A percentile compares a stretch with the other conserved stretches of the same genome.
These are phyloP conservation scores for Pleurotus citrinopileatus DNA, from an alignment of 768 basidiomycete species.

Conservation along the genomic window DNA sequence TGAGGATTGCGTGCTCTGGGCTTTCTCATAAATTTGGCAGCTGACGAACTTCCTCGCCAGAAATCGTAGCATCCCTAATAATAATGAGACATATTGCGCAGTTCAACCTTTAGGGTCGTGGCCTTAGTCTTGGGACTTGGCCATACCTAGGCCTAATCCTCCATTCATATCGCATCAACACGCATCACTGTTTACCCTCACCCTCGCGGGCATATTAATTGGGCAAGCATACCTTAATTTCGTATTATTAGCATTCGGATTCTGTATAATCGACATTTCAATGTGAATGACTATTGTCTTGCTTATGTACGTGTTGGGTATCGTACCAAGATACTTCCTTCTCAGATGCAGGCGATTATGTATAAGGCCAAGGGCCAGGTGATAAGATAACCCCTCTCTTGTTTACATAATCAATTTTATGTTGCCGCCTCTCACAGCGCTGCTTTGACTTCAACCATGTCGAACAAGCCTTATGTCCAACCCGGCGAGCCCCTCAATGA, in stretches of 20 bases:
- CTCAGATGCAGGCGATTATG: too few relatives aligned
- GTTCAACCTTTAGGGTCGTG: slow-evolving; percentile 34
- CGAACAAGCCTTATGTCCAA: slow-evolving; percentile 67
- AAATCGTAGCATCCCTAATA: slow-evolving; percentile 54
- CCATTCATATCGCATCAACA: slow-evolving; percentile 2
- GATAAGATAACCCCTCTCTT: too few relatives aligned
- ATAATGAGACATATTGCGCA: slow-evolving; percentile 65
- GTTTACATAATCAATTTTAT: too few relatives aligned
- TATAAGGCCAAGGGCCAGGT: too few relatives aligned
- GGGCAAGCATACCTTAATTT: neutral
- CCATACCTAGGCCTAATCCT: slow-evolving; percentile 25
- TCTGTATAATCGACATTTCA: neutral
- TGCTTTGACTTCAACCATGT: neutral
- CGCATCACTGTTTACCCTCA: neutral
- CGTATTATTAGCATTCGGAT: neutral
- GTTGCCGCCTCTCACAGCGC: too few relatives aligned
- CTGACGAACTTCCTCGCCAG: slow-evolving; percentile 24
- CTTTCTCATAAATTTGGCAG: slow-evolving; percentile 28
- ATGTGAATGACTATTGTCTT: neutral
- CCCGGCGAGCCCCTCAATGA: slow-evolving; percentile 84
- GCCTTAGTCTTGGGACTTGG: neutral
- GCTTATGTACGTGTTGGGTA: neutral
- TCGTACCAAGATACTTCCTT: neutral
- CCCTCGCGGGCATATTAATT: slow-evolving; percentile 2
- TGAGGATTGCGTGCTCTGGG: slow-evolving; percentile 30